Evolutionary conservation across 495 filamentous ascomycete genomes (phyloP).

Genomic region (Aspergillus homomorphus): DNA sequence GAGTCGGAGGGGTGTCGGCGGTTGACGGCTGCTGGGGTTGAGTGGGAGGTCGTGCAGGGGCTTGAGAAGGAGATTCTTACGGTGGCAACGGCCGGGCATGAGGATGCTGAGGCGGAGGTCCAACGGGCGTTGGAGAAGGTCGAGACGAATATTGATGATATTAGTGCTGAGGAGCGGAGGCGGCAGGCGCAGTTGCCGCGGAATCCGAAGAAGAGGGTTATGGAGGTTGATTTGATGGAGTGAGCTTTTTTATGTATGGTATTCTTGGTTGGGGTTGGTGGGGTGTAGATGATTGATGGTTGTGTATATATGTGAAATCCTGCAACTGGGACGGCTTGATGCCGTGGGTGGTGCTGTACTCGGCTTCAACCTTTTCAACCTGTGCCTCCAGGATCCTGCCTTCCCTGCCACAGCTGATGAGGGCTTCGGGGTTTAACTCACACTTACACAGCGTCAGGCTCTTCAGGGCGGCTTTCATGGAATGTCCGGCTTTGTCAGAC

Average conservation of each 20-base stretch:
- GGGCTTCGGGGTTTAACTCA: too few relatives aligned
- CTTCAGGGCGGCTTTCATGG: too few relatives aligned
- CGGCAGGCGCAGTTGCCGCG: slow-evolving; percentile 32
- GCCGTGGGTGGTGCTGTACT: neutral
- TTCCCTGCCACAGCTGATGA: too few relatives aligned
- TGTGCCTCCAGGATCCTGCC: neutral
- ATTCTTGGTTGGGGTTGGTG: neutral
- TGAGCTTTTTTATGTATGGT: neutral
- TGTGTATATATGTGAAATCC: neutral
- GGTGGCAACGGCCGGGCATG: slow-evolving; percentile 80
- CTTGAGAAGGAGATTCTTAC: slow-evolving; percentile 77
- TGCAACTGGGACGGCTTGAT: neutral
- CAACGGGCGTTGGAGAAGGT: slow-evolving; percentile 27
- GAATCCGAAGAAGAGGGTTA: slow-evolving; percentile 51
- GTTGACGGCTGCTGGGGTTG: slow-evolving; percentile 71
- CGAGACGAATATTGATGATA: slow-evolving; percentile 34
- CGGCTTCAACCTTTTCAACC: too few relatives aligned
- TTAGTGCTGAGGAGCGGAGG: slow-evolving; percentile 34
- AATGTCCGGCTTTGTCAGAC: too few relatives aligned
- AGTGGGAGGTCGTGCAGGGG: slow-evolving; percentile 66
- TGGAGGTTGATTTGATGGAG: slow-evolving; percentile 28
- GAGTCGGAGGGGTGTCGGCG: slow-evolving; percentile 69
- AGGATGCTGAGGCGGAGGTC: slow-evolving; percentile 38
- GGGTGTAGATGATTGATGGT: neutral
- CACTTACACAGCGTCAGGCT: too few relatives aligned